These are phyloP conservation scores for Talaromyces sp. DNA, from an alignment of 2,329 filamentous ascomycete species.

Conservation along the genomic window DNA sequence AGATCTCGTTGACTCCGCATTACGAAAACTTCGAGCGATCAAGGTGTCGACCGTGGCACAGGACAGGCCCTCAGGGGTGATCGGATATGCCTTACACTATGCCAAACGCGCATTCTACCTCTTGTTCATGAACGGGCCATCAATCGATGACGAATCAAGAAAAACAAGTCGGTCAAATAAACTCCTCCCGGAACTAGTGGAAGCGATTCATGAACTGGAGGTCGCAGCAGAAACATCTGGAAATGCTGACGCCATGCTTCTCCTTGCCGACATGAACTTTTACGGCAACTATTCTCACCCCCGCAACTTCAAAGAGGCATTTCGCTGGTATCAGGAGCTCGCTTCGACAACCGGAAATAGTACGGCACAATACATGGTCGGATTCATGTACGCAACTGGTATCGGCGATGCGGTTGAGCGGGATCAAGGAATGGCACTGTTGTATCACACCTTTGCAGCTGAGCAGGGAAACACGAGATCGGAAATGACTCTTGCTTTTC, in stretches of 20 bases:
- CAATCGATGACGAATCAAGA: conserved; percentile 41
- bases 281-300: conserved; percentile 91
- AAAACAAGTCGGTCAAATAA: conserved; percentile 35
- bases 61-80: conserved; percentile 55
- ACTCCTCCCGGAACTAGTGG: conserved; percentile 45
- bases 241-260: conserved; percentile 75
- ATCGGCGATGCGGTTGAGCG: conserved; percentile 74
- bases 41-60: conserved; percentile 26
- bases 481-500: conserved; percentile 89
- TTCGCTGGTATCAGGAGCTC: conserved; percentile 74
- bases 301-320: conserved; percentile 73
- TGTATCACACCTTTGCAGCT: conserved; percentile 94
- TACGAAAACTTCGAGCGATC: conserved; percentile 29
- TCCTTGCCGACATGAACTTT: conserved; percentile 93
- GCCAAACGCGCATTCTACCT: conserved; percentile 60
- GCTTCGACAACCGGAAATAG: conserved; percentile 76
- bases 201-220: conserved; percentile 59
- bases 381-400: conserved; percentile 92
- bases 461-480: conserved; percentile 76
- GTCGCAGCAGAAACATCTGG: conserved; percentile 54
- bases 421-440: conserved; percentile 84
- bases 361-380: conserved; percentile 93
- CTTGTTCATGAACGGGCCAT: conserved; percentile 63
- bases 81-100: conserved; percentile 59
- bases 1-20: conserved; percentile 35